Evolutionary conservation across 2,329 filamentous ascomycete genomes (phyloP), one percentile per base, ranked within the genome.

Genomic region (Fusarium albosuccineum): DNA sequence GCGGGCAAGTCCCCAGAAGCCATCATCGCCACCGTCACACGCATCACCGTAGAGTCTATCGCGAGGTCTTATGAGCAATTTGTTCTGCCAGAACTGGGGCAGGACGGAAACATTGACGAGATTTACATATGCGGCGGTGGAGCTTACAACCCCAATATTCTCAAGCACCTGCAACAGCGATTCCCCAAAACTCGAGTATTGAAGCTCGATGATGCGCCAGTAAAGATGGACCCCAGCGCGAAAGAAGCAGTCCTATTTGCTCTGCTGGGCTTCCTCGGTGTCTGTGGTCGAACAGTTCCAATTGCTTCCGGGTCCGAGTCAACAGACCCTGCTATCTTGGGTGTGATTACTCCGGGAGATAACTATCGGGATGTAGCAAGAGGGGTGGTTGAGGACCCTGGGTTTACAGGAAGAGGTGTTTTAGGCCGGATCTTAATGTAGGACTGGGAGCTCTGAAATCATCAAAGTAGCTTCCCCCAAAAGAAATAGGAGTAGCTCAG

Each of bases 121-220:
- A 82, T 89, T 39, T 89, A 86, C 75, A 85, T 89, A 80, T 88
- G 86, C 68, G 87, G 87, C 9, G 85, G 85, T 5, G 85, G 85
- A 14, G 86, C 86, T 0, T 81, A 82, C 60, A 88, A 89, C 67
- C 83, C 84, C 1, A 88, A 88, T 64, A 89, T 89, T 66, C 79
- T 70, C n/a, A 73, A 81, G 4, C 86, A 82, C 68, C 82, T 89
- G 62, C 82, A 86, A 70, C 68, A 73, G 61, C 75, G 79, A 62
- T 85, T 82, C 64, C 85, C 82, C 16, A 75, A 78, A 30, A 81
- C 81, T 6, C 79, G 77, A 37, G 84, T 89, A 44, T 76, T 81
- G 55, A 52, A 45, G 9, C 42, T 45, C 6, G 42, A 45, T n/a
- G 26, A 45, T 45, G 42, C 42, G 14, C 42, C 42, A 7, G 42